Evolutionary conservation across 352 stramenopile species (phyloP), one percentile per base, ranked within the genome.

Genomic region (Phytopythium helicoides): DNA sequence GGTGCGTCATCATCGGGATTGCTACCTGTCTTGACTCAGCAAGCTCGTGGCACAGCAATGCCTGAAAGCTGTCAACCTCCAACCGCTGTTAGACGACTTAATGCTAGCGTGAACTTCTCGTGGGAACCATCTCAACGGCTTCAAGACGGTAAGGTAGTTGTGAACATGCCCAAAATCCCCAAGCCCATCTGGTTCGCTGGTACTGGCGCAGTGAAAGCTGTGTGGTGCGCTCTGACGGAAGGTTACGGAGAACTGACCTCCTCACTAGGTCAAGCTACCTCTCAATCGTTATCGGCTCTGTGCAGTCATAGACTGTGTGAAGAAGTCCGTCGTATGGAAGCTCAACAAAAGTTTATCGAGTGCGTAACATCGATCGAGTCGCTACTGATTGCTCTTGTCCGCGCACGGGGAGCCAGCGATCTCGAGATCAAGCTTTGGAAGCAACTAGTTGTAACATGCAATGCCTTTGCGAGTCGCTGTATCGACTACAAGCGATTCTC

Each of bases 371-470:
- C 73, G 1, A 66, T 96, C 10, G 84, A 96, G 52, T 76, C 77
- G 21, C 54, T 94, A 1, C 59, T 97, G 6, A 79, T 84, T 16
- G 73, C 74, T 2, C 73, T 91, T 21, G 67, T 94, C 11, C 81
- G 81, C 15, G 72, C 76, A 1, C 66, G 73, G 19, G 65, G 70
- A 19, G 70, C 76, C n/a, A 65, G 66, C 10, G 62, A 87, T 5
- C 61, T 92, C 16, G 76, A 83, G 23, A 65, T 54, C 6, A 87
- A 89, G 50, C 68, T 97, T 2, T 97, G 89, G 88, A 83, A 91
- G 33, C 92, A 98, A 61, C 73, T 97, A 11, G 79, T 96, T 1
- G 75, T 97, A n/a, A 94, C 86, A 10, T 87, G 81, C 62, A 96
- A 90, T 44, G 86, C 86, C 6, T 97, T 98, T 59, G 89, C 79